Base-by-base conservation (phyloP, 257 asterid species). In the Eucommia ulmoides region DNA sequence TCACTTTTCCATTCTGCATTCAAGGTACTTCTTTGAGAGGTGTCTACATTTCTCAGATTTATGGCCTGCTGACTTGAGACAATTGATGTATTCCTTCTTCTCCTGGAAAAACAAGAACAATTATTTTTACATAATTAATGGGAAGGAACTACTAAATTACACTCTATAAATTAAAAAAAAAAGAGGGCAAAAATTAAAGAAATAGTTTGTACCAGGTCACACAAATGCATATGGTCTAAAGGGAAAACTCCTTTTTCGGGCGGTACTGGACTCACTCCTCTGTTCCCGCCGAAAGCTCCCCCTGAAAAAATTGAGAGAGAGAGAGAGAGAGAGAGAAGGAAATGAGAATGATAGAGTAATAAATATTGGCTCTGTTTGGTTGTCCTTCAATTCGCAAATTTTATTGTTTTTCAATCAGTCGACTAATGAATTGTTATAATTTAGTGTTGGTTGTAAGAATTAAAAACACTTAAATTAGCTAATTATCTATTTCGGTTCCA, bases 201-300 rank as follows among this genome's bases (percentile, higher is more conserved):
- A 50, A 22, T 48, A 22, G 22, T 51, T 22, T 53, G 7, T 81
- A 89, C 96, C 91, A 58, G 58, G 55, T 86, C 98, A 55, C 98
- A 86, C 23, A 80, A 78, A 68, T 79, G 94, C 94, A 81, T 74
- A 63, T 83, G 94, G 55, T 91, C 98, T 71, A 91, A 75, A 1
- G 96, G 98, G 57, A 86, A 91, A 20, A 83, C 94, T 54, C 98
- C 96, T 52, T 91, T 91, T 54, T 91, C 96, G 0, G 95, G 96
- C 15, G 96, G 98, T 54, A 91, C 89, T 0, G 96, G 93, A 29
- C 93, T 80, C n/a, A 72, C 68, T 62, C 98, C 95, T 83, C 98
- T 69, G 58, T 86, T 91, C 53, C 98, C 96, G 50, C 96, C 98
- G 70, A 91, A 86, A 52, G 91, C 88, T 48, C 96, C 94, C 52